These are phyloP conservation scores for Elongisporangium senticosum DNA, from an alignment of 352 stramenopile genomes.

Conservation along the genomic window DNA sequence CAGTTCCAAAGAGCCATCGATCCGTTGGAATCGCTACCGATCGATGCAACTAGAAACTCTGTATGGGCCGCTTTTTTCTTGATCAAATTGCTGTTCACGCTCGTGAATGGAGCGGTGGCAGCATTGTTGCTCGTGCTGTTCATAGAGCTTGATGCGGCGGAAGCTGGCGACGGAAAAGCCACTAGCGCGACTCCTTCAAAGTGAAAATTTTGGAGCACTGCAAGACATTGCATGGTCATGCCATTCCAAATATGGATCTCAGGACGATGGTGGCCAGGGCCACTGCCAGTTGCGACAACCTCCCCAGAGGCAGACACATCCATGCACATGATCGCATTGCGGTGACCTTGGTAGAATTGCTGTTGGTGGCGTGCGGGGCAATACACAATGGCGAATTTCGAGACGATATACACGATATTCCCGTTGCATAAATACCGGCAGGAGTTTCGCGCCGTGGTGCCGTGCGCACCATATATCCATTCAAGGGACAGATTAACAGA, in stretches of 20 bases:
- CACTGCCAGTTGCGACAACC: constrained; percentile 58
- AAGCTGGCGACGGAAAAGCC: constrained; percentile 46
- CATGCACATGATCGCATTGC: constrained; percentile 50
- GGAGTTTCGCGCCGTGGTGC: constrained; percentile 35
- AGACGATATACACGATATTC: constrained; percentile 68
- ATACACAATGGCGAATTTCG: constrained; percentile 75
- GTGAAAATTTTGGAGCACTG: constrained; percentile 61
- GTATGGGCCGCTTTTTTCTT: constrained; percentile 58
- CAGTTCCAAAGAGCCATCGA: constrained; percentile 84
- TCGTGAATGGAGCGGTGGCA: constrained; percentile 16
- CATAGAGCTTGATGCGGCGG: constrained; percentile 33
- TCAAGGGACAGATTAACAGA: constrained; percentile 62
- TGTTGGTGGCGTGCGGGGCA: constrained; percentile 48
- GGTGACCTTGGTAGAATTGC: constrained; percentile 67
- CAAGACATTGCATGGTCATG: constrained; percentile 58
- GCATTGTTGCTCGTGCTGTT: constrained; percentile 23
- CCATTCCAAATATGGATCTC: constrained; percentile 77
- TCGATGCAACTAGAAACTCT: constrained; percentile 49
- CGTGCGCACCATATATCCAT: constrained; percentile 72
- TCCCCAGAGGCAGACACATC: constrained; percentile 50
- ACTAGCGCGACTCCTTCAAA: constrained; percentile 43
- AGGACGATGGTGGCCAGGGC: constrained; percentile 8
- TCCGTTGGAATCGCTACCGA: constrained; percentile 49
- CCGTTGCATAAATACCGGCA: constrained; percentile 43
- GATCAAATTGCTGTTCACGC: constrained; percentile 35